Evolutionary conservation across 1,284 basidiomycete species (phyloP), one percentile per base, ranked within the genome.

Genomic region (Trichosporon faecale): DNA sequence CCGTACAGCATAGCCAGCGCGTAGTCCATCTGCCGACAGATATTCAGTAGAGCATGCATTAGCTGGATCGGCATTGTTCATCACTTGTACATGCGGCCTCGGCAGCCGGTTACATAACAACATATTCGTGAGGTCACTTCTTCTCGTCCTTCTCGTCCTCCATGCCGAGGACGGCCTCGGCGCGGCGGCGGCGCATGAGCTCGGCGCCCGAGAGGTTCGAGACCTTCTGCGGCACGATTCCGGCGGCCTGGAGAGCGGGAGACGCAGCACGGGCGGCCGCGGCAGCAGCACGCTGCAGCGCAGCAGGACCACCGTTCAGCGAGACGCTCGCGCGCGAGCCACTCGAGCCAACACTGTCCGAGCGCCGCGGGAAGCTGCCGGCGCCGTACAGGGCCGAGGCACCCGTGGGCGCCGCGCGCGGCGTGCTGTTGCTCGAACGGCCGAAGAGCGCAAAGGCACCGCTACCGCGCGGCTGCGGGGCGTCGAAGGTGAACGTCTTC

Each of bases 161-260:
- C 65, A 70, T 70, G 12, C 85, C 85, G 55, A 79, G 80, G 18
- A 85, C 84, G 21, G 84, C 84, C 72, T 85, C 85, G 65, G 81
- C 76, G 66, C 92, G 85, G 71, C 93, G 85, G 68, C 93, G 84
- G 78, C 91, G 84, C 88, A 94, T 89, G 78, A 94, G 80, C 84
- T 94, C 92, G 12, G 86, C 88, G 83, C 94, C 91, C 23, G 88
- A 91, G 60, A 90, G 88, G 77, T 89, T 88, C 27, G 75, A 76
- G 6, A 68, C 89, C 87, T 52, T 86, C 86, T 82, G 86, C 84
- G 72, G 75, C n/a, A 77, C 77, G 12, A 80, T 66, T 0, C 80
- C 80, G 0, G 79, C 79, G 18, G 75, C 80, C 25, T 73, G 80
- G 27, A 80, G 72, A n/a, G 76, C 80, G 2, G 79, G 78, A 18